These are phyloP conservation scores for Fagopyrum esculentum DNA, from an alignment of 148 eudicot species.

Conservation along the genomic window DNA sequence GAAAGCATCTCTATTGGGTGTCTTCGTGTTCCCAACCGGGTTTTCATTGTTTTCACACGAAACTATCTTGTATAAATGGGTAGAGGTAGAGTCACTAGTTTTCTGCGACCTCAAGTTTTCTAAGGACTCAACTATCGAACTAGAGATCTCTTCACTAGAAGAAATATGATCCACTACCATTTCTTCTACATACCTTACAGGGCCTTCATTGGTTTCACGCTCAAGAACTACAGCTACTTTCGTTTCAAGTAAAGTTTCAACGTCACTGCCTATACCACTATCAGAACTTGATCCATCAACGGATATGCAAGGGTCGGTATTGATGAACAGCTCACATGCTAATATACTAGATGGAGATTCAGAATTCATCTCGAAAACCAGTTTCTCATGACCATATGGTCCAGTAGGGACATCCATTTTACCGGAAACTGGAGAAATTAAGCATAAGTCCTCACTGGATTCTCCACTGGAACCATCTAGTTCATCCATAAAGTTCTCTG, in stretches of 20 bases:
- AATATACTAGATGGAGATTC: conserved; percentile 17
- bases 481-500: conserved; percentile 13
- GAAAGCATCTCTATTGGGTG: neutral
- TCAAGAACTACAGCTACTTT: neutral
- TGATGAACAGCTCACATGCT: conserved; percentile 7
- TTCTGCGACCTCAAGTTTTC: conserved; percentile 21
- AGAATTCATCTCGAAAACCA: conserved; percentile 18
- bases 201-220: conserved; percentile 8
- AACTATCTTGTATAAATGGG: neutral
- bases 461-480: conserved; percentile 15
- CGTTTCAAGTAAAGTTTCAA: conserved; percentile 1
- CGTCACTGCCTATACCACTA: conserved; percentile 3
- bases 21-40: neutral
- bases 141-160: conserved; percentile 10
- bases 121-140: conserved; percentile 16
- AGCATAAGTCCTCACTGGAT: conserved; percentile 2
- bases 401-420: conserved; percentile 15
- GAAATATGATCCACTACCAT: conserved; percentile 7
- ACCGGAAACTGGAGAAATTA: conserved; percentile 1
- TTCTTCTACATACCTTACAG: conserved; percentile 11
- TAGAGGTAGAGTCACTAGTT: conserved; percentile 6
- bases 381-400: conserved; percentile 13
- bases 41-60: neutral
- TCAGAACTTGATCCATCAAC: conserved; percentile 11
- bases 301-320: conserved; percentile 9